Evolutionary conservation across 805 yeast species (phyloP).

Genomic region (Pichia exigua): DNA sequence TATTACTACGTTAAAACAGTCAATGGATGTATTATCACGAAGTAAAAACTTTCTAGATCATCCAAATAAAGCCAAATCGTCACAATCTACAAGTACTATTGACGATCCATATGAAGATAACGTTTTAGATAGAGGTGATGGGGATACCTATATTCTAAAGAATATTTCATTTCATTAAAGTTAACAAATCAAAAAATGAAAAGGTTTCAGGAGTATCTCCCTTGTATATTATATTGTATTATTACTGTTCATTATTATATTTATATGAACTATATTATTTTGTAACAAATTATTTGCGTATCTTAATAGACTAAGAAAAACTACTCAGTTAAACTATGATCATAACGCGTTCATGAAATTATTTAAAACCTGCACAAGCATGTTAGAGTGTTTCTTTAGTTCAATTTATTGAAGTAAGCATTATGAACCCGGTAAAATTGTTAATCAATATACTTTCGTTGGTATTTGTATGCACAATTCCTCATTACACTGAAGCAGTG

Average conservation of each 20-base stretch:
- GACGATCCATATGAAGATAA: background rate
- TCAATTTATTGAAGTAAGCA: background rate
- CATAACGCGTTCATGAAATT: background rate
- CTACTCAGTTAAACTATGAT: background rate
- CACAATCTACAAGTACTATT: background rate
- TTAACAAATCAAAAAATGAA: background rate
- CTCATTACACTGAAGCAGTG: background rate
- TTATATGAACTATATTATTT: background rate
- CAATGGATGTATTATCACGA: constrained; percentile 16
- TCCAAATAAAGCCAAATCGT: background rate
- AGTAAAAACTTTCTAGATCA: constrained; percentile 14
- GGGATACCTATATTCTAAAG: constrained; percentile 11
- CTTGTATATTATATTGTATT: background rate
- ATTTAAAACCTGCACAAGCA: background rate
- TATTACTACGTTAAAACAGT: constrained; percentile 14
- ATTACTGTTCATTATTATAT: background rate
- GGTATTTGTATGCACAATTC: background rate
- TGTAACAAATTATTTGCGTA: background rate
- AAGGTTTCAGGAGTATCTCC: background rate
- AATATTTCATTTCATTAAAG: constrained; percentile 8
- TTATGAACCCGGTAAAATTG: background rate
- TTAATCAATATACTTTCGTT: background rate
- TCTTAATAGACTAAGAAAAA: background rate
- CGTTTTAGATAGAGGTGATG: constrained; percentile 1
- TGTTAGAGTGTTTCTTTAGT: no score